Base-by-base conservation (phyloP, 805 yeast genomes). In the Nakazawaea laoshanensis region DNA sequence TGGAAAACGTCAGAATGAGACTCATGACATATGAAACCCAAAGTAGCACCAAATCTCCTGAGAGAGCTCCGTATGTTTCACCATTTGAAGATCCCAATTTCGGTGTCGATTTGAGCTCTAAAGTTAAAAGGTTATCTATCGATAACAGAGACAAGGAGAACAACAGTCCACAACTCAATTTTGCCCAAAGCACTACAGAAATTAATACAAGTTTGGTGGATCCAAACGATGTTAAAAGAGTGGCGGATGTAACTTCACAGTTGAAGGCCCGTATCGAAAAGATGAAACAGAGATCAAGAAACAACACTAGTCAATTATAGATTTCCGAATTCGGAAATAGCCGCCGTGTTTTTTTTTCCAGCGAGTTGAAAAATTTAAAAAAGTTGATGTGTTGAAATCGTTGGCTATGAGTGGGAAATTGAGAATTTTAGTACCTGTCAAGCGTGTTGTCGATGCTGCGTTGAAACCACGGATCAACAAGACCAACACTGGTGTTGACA, bases 381-480 rank as follows among this genome's bases (percentile, higher is more conserved):
- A 20, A 20, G 10, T 7, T 7, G 10, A 7, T 20, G 22, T 7
- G 10, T 20, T 20, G 22, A 20, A 20, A n/a, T n/a, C n/a, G n/a
- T n/a, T n/a, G n/a, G n/a, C n/a, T n/a, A 59, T 52, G 62, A 55
- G 63, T 29, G 53, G 70, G 31, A 77, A 77, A 45, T 61, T 77
- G 39, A 72, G 69, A 54, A 84, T 92, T 42, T 64, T 92, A 23
- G 96, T 92, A 9, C 98, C 98, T 10, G 88, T 92, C 30, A 92
- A 92, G 61, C 70, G 97, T 42, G 96, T 88, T 33, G 80, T 92
- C 48, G 98, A 92, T 59, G 82, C 83, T 36, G 96, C 96, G 11
- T 70, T 88, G 48, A 83, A 82, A 59, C 98, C 98, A 29, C 71
- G 96, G 48, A 79, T 89, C 57, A 87, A 87, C 65, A 77, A 84